Evolutionary conservation across 2,329 filamentous ascomycete species (phyloP).

Genomic region (Colletotrichum cuscutae): DNA sequence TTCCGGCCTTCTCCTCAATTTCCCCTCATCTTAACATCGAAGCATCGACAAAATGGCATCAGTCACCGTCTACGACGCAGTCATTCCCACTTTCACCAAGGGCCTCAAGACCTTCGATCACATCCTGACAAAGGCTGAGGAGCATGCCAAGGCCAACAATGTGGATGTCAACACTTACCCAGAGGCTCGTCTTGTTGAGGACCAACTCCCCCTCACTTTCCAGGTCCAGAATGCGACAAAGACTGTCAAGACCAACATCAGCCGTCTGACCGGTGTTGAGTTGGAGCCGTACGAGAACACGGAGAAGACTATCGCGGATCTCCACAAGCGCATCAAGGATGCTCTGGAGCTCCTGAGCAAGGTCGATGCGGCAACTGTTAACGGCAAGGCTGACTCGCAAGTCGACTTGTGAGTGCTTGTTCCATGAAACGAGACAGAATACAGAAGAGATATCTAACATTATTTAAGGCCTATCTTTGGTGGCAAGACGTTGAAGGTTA

Average conservation of each 20-base stretch:
- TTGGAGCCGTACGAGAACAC: conserved; percentile 40
- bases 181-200: conserved; percentile 41
- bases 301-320: conserved; percentile 46
- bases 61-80: conserved; percentile 43
- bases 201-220: conserved; percentile 49
- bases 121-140: conserved; percentile 44
- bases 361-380: conserved; percentile 40
- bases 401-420: conserved; percentile 40
- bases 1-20: neutral
- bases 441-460: neutral
- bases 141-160: conserved; percentile 41
- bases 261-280: conserved; percentile 40
- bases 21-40: neutral
- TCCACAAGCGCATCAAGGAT: conserved; percentile 41
- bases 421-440: too few relatives aligned
- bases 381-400: conserved; percentile 38
- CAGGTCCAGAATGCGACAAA: conserved; percentile 47
- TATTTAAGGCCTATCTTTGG: conserved; percentile 15
- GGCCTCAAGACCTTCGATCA: conserved; percentile 40
- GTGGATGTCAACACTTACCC: conserved; percentile 39
- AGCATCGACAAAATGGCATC: conserved; percentile 40
- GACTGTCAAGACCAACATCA: conserved; percentile 42
- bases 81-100: conserved; percentile 40
- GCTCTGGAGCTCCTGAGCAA: conserved; percentile 43
- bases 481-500: conserved; percentile 30